Evolutionary conservation across 495 filamentous ascomycete species (phyloP).

Genomic region (Penicillium cataractarum): DNA sequence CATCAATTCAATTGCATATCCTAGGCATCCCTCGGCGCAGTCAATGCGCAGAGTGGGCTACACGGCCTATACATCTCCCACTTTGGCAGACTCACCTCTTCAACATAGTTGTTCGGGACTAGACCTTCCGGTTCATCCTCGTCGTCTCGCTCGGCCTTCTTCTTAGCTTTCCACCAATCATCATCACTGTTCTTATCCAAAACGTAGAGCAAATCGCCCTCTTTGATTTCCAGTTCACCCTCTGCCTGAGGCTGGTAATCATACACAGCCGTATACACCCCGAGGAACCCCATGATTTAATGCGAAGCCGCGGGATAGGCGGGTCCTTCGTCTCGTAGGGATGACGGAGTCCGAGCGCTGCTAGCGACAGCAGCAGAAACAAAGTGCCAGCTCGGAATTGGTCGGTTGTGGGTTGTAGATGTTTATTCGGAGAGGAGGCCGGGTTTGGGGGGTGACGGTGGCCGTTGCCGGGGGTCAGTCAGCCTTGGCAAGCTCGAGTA

Average conservation of each 20-base stretch:
- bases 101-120: conserved; percentile 93
- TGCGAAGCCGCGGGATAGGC: not conserved
- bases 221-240: conserved; percentile 82
- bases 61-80: not conserved
- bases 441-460: conserved; percentile 28
- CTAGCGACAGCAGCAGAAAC: conserved; percentile 27
- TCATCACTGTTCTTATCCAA: conserved; percentile 89
- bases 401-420: conserved; percentile 13
- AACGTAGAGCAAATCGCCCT: conserved; percentile 91
- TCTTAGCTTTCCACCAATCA: conserved; percentile 98
- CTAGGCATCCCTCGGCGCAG: not conserved
- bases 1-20: conserved; percentile 22
- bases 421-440: conserved; percentile 15
- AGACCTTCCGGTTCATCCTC: conserved; percentile 94
- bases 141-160: conserved; percentile 87
- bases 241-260: conserved; percentile 90
- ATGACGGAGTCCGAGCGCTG: conserved; percentile 16
- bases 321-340: not conserved
- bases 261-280: conserved; percentile 89
- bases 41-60: not conserved
- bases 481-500: conserved; percentile 32
- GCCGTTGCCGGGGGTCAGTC: conserved; percentile 23
- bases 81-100: conserved; percentile 68
- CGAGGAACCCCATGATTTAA: conserved; percentile 75
- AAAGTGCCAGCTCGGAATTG: conserved; percentile 15